Evolutionary conservation across 345 rosid species (phyloP), one percentile per base, ranked within the genome.

Genomic region (Pugionium dolabratum): DNA sequence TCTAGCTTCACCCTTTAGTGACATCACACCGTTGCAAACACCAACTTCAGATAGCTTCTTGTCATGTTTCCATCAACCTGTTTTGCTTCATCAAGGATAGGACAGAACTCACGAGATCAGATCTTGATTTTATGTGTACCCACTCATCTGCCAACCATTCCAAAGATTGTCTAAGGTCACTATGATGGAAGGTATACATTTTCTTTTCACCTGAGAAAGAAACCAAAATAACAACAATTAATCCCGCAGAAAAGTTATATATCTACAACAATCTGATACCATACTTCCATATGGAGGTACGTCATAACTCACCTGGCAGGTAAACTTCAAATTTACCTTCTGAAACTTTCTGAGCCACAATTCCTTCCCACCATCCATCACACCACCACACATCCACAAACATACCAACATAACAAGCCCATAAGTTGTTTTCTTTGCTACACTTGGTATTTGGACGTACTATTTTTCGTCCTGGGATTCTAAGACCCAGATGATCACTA

Each of bases 311-410:
- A 91, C 98, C 96, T 79, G 90, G 85, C 59, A 91, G 79, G 78
- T 78, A 86, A 57, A 88, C 85, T 70, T 56, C 75, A 49, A 84
- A 57, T 68, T 69, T 80, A 47, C 77, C 86, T 59, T 82, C 83
- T 29, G 84, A 76, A 43, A 77, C 82, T 73, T 82, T 76, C 54
- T 54, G 70, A 71, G 79, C 50, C 49, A 85, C 87, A 8, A 88
- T 83, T 59, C 97, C 97, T 79, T 91, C 97, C 87, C 89, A 87
- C 96, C 96, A 91, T 6, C 86, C 94, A 66, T 84, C 86, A 76
- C 80, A 78, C 87, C 87, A 70, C 96, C 96, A 88, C n/a, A 68
- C 95, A 72, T 91, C 98, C 66, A 91, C 90, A 65, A 84, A 59
- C 50, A 80, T 59, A 43, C 95, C 98, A 76, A 79, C 78, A 64